Percentiles rank a stretch among this genome's conserved stretches.
Evolutionary conservation across 1,139 yeast genomes (phyloP).

Genomic region (Nakaseomyces kungkrabaensis): DNA sequence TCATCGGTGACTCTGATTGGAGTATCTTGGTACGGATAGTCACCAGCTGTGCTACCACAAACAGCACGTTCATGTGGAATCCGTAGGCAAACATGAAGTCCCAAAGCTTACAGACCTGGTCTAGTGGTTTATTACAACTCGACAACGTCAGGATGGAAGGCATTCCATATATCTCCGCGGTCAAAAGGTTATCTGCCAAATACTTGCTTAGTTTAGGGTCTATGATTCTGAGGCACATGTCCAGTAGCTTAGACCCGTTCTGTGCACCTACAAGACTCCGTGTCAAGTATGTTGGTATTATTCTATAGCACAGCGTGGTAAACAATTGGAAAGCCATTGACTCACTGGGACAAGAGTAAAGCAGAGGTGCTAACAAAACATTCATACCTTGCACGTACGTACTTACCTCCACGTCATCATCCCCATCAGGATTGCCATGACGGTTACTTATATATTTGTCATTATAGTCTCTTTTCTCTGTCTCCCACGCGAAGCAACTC

Average conservation of each 20-base stretch:
- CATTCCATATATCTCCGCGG: slow-evolving; percentile 81
- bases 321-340: slow-evolving; percentile 77
- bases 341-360: slow-evolving; percentile 68
- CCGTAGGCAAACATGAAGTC: slow-evolving; percentile 90
- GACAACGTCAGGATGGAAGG: slow-evolving; percentile 81
- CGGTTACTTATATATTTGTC: background rate
- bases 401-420: slow-evolving; percentile 17
- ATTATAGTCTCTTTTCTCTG: slow-evolving; percentile 6
- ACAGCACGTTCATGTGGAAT: slow-evolving; percentile 73
- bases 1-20: slow-evolving; percentile 55
- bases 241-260: slow-evolving; percentile 62
- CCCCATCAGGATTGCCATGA: background rate
- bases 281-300: slow-evolving; percentile 69
- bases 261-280: slow-evolving; percentile 79
- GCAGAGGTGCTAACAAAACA: slow-evolving; percentile 75
- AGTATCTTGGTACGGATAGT: slow-evolving; percentile 55
- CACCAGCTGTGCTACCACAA: slow-evolving; percentile 76
- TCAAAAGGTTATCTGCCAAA: slow-evolving; percentile 34
- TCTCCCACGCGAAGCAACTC: slow-evolving; percentile 59
- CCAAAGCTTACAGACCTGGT: slow-evolving; percentile 73
- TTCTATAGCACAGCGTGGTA: slow-evolving; percentile 28
- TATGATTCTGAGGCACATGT: slow-evolving; percentile 56
- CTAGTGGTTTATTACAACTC: slow-evolving; percentile 82
- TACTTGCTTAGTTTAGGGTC: slow-evolving; percentile 68
- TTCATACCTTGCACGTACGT: slow-evolving; percentile 88